Evolutionary conservation across 441 rosid genomes (phyloP), one percentile per base, ranked within the genome.

Genomic region (Flueggea neowawraea): DNA sequence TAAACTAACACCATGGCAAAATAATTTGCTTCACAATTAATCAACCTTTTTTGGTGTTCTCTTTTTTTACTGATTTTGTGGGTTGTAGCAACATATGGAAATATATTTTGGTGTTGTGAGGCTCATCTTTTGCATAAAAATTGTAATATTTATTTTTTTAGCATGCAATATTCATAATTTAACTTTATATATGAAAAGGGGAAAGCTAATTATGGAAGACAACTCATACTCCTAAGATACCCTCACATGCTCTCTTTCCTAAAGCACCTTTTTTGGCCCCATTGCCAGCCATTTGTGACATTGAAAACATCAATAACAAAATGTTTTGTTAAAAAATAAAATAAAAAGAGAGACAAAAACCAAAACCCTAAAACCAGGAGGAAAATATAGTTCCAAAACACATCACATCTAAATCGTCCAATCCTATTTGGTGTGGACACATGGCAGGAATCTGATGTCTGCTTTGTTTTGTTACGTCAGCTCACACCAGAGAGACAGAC

Each of bases 221-320:
- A 82, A 72, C 86, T 76, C 83, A 76, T 12, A 15, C 33, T 49
- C 50, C 13, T 60, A 32, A 52, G 71, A 50, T 64, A 9, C 31
- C 14, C 47, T 33, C 85, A 75, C 80, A 76, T 80, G 84, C 69
- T n/a, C 48, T 47, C 28, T 69, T 50, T 7, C 5, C 10, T 6
- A 16, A 64, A 6, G 10, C 6, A 1, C 11, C 57, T 8, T 39
- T 32, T 45, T 5, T 5, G 51, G 32, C 11, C 57, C 7, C 43
- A 36, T 12, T 39, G 45, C 54, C 59, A 47, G 12, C 74, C 55
- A 16, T 28, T 31, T 52, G 5, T 31, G 14, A 31, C 55, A 5
- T 16, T 10, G 13, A 55, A 48, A 31, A 41, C n/a, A 15, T 54
- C 17, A 13, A 31, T 33, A 9, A 5, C 57, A 31, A 44, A 36